Percentiles rank a stretch among this genome's conserved stretches.
phyloP scores from a whole-genome alignment of 768 basidiomycete species.

The Daedalea quercina region DNA sequence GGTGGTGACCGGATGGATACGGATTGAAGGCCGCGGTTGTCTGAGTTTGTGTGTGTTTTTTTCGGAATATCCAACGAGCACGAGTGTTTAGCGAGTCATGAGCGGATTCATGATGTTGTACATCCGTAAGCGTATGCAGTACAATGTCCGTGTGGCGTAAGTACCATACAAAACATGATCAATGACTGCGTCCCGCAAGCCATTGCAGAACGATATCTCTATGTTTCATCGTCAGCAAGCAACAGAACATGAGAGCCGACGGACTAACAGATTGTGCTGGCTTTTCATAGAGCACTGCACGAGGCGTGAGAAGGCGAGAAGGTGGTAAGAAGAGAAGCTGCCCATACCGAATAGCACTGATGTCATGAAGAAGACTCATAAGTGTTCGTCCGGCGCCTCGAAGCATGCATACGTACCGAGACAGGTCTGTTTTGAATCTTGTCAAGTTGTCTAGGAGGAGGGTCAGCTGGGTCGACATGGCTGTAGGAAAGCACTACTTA shows the following conservation, averaged over 20 bases:
- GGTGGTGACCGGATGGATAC: conserved; percentile 72
- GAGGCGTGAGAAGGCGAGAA: not conserved
- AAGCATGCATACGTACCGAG: conserved; percentile 51
- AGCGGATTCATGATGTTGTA: not conserved
- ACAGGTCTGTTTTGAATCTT: conserved; percentile 76
- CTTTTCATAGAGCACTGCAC: conserved; percentile 92
- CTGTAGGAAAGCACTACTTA: conserved; percentile 27
- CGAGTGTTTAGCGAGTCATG: too few relatives aligned
- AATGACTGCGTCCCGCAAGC: conserved; percentile 75
- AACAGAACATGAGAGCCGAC: too few relatives aligned
- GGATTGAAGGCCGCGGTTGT: conserved; percentile 35
- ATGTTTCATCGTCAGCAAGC: conserved; percentile 2
- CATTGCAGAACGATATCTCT: conserved; percentile 88
- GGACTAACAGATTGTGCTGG: conserved; percentile 79
- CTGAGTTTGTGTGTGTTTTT: not conserved
- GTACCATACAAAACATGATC: conserved; percentile 7
- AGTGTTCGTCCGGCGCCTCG: not conserved
- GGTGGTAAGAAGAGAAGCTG: not conserved
- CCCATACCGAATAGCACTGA: conserved; percentile 74
- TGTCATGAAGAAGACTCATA: not conserved
- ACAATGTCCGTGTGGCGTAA: not conserved
- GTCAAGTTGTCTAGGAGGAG: conserved; percentile 53
- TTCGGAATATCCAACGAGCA: too few relatives aligned
- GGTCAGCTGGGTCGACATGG: not conserved
- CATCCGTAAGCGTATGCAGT: not conserved